Percentiles rank a stretch among this genome's conserved stretches.
Conservation (phyloP, 371 early-diverging fungal genomes). For the Mortierella sp. region DNA sequence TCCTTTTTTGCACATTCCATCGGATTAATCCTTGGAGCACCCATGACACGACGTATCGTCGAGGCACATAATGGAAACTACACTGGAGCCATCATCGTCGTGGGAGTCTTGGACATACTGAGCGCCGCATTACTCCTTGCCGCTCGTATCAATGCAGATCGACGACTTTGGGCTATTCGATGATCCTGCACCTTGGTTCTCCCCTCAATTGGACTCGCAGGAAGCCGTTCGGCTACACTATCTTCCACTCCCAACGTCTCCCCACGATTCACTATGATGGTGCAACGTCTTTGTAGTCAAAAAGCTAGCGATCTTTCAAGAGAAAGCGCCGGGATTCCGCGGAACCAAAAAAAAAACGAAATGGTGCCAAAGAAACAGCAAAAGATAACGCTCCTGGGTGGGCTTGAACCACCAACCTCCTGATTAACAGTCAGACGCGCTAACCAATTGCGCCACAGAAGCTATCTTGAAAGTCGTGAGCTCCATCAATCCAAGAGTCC, state of each 20-base stretch:
- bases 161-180: no score
- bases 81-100: slow-evolving; percentile 9
- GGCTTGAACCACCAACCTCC: slow-evolving; percentile 27
- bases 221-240: no score
- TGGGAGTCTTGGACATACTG: slow-evolving; percentile 9
- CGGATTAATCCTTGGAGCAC: slow-evolving; percentile 27
- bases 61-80: background rate
- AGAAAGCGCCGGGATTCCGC: background rate
- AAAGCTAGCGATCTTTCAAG: no score
- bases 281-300: no score
- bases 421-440: no score
- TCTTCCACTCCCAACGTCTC: no score
- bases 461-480: no score
- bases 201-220: no score
- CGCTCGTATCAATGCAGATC: background rate
- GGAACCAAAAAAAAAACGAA: background rate
- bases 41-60: slow-evolving; percentile 13
- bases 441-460: no score
- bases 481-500: no score
- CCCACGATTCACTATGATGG: no score
- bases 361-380: background rate
- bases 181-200: no score
- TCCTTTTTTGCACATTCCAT: slow-evolving; percentile 21
- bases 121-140: slow-evolving; percentile 1
- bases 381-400: slow-evolving; percentile 14